Percentiles rank a stretch among this genome's conserved stretches.
These are phyloP conservation scores for Tolypocladium tropicale DNA, from an alignment of 2,329 filamentous ascomycete genomes.

Conservation along the genomic window DNA sequence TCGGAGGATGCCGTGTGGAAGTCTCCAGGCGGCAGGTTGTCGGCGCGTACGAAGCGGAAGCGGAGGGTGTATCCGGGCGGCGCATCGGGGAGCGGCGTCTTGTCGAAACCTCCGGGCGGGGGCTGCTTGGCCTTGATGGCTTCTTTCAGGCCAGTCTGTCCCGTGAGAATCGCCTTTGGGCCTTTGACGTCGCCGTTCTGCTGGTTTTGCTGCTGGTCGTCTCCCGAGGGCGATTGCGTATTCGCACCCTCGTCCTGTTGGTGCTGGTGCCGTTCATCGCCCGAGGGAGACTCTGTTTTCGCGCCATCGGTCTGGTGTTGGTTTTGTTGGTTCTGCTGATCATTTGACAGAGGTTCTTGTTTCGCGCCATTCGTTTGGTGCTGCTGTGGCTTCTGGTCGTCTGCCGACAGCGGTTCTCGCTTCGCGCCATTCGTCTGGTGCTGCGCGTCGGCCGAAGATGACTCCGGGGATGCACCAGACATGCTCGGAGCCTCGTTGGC, in stretches of 20 bases:
- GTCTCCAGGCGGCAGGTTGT: constrained; percentile 75
- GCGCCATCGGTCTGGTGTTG: neutral
- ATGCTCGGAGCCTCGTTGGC: neutral
- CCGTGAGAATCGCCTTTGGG: neutral
- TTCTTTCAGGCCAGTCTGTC: constrained; percentile 10
- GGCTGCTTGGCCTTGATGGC: constrained; percentile 25
- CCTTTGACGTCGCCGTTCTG: neutral
- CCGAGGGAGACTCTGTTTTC: neutral
- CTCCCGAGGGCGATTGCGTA: neutral
- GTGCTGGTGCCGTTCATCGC: neutral
- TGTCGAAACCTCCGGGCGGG: constrained; percentile 71
- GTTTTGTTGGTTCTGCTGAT: neutral
- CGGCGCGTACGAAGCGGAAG: constrained; percentile 73
- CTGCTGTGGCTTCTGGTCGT: too few species aligned
- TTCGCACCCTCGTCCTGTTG: neutral
- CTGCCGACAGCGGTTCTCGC: neutral
- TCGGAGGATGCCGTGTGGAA: constrained; percentile 69
- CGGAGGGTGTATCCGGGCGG: constrained; percentile 75
- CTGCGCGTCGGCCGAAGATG: neutral
- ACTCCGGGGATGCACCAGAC: neutral
- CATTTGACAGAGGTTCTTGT: neutral
- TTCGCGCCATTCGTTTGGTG: neutral
- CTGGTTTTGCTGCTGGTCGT: neutral
- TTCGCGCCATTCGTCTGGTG: neutral
- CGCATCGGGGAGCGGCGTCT: constrained; percentile 63